Evolutionary conservation across 257 asterid species (phyloP), one percentile per base, ranked within the genome.

Genomic region (Plantago elongata): DNA sequence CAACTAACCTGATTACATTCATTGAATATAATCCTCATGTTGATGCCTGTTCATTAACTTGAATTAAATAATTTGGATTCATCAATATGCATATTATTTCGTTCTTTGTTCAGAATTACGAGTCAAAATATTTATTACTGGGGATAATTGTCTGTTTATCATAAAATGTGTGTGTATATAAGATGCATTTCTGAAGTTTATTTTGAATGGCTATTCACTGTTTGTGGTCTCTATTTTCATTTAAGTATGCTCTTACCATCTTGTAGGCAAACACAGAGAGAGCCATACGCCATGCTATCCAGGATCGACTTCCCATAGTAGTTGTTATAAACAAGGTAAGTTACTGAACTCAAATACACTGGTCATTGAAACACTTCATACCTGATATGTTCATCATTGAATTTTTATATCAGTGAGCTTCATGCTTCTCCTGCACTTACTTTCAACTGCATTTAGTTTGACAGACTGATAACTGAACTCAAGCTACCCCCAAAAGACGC

Each of bases 211-310:
- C 12, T 61, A 15, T 29, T 27, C 29, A 13, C 40, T 48, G 46
- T 22, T 18, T 43, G 1, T 38, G 45, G 48, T 43, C 29, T 67
- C 52, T 7, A 12, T n/a, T n/a, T n/a, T 46, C 5, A 22, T 47
- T n/a, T 63, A 18, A 51, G 51, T 22, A 34, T 34, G 40, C 40
- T 34, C 40, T n/a, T n/a, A n/a, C 12, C 55, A 58, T 52, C 4
- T 52, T 18, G 0, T 81, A 87, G 97, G 95, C 83, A 65, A 90
- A 90, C 63, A 90, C 96, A 11, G 97, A 90, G 80, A 81, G 96
- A 76, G 96, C 96, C 13, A 87, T 87, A 66, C 84, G 92, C 51
- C 97, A 90, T 69, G 93, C 97, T 29, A 85, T 85, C 69, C 97
- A 83, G 74, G 97, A 90, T 11, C 84, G 95, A 18, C 80, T 87